These are phyloP conservation scores for Fusarium sp. DNA, from an alignment of 2,329 filamentous ascomycete genomes.

Conservation along the genomic window DNA sequence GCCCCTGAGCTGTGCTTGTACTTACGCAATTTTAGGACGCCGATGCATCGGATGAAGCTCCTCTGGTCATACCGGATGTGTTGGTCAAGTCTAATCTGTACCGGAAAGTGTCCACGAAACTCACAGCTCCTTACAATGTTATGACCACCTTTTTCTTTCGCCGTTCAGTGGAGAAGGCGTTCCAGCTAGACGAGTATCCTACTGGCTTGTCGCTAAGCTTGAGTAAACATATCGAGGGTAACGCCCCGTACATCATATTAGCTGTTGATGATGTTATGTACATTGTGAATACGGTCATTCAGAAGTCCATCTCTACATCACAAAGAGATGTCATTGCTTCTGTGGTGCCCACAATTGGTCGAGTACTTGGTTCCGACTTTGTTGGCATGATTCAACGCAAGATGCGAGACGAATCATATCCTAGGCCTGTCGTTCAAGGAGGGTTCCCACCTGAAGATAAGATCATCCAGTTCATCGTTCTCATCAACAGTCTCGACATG, in stretches of 20 bases:
- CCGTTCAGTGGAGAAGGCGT: conserved; percentile 95
- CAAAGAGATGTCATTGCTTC: conserved; percentile 81
- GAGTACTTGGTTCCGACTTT: conserved; percentile 88
- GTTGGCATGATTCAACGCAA: conserved; percentile 97
- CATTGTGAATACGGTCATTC: conserved; percentile 91
- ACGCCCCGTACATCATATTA: conserved; percentile 90
- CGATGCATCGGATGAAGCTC: conserved; percentile 62
- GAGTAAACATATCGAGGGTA: conserved; percentile 76
- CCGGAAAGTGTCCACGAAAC: conserved; percentile 79
- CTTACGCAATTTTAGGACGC: conserved; percentile 58
- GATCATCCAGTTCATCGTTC: conserved; percentile 87
- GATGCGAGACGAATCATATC: conserved; percentile 96
- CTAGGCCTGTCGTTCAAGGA: conserved; percentile 80
- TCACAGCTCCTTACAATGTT: conserved; percentile 84
- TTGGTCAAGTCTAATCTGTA: conserved; percentile 82
- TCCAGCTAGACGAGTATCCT: conserved; percentile 93
- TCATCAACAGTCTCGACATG: conserved; percentile 96
- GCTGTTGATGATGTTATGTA: conserved; percentile 99
- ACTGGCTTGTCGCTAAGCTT: conserved; percentile 80
- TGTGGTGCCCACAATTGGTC: conserved; percentile 80
- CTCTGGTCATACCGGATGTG: conserved; percentile 76
- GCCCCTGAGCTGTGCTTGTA: neutral
- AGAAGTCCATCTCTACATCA: conserved; percentile 86
- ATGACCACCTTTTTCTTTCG: conserved; percentile 98
- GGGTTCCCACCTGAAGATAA: conserved; percentile 87